phyloP scores from a whole-genome alignment of 306 rosid genomes.

The Vigna trinervia region DNA sequence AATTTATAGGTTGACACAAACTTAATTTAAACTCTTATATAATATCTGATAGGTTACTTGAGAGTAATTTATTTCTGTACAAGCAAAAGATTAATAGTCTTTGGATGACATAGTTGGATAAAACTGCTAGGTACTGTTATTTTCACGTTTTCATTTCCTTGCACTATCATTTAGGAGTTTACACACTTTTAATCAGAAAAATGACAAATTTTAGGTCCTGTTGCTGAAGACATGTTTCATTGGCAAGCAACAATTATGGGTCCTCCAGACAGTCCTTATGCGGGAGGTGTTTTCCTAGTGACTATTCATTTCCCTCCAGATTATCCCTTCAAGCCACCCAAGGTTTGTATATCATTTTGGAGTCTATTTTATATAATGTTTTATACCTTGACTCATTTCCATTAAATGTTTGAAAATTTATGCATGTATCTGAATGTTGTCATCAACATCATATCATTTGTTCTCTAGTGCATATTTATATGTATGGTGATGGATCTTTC shows the following conservation, averaged over 20 bases:
- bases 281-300: conserved; percentile 85
- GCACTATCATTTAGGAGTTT: background rate
- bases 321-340: conserved; percentile 92
- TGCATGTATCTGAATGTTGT: background rate
- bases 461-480: background rate
- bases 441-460: background rate
- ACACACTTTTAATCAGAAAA: background rate
- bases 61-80: background rate
- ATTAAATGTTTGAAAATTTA: background rate
- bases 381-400: background rate
- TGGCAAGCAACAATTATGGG: conserved; percentile 61
- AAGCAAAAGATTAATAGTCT: background rate
- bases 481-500: conserved; percentile 44
- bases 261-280: conserved; percentile 91
- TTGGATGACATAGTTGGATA: background rate
- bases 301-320: conserved; percentile 89
- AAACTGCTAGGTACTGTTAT: background rate
- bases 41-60: background rate
- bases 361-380: background rate
- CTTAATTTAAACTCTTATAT: background rate
- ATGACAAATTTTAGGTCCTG: conserved; percentile 63
- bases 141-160: conserved; percentile 11
- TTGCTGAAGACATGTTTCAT: conserved; percentile 88
- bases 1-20: background rate
- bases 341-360: conserved; percentile 52